Conservation (phyloP, 2,329 filamentous ascomycete genomes). For the Diaporthe vexans region DNA sequence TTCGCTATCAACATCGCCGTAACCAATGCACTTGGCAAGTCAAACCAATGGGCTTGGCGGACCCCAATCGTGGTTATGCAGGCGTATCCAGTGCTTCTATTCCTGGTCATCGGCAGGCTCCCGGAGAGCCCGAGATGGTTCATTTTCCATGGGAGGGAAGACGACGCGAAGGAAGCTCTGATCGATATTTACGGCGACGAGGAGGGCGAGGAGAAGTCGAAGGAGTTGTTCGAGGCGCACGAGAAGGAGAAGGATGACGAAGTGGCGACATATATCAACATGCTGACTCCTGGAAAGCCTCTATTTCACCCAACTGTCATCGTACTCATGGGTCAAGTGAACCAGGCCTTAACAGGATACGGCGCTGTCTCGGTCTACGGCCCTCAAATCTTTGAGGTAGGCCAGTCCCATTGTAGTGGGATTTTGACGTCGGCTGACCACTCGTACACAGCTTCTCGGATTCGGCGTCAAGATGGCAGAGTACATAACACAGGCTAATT, state of each 20-base stretch:
- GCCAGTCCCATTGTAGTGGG: not conserved
- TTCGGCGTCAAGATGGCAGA: conserved; percentile 66
- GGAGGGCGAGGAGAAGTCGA: conserved; percentile 45
- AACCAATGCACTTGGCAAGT: conserved; percentile 67
- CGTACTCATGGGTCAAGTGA: conserved; percentile 74
- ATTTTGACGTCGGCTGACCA: not conserved
- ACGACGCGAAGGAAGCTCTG: conserved; percentile 65
- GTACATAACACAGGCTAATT: conserved; percentile 71
- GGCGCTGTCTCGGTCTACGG: conserved; percentile 74
- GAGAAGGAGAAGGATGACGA: conserved; percentile 61
- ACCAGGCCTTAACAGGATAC: conserved; percentile 71
- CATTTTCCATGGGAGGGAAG: conserved; percentile 62
- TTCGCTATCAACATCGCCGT: conserved; percentile 71
- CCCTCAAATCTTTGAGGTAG: conserved; percentile 69
- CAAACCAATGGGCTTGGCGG: conserved; percentile 73
- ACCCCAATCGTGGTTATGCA: conserved; percentile 74
- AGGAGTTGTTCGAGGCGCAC: conserved; percentile 64
- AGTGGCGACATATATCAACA: conserved; percentile 66
- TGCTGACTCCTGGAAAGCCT: conserved; percentile 66
- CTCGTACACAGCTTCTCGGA: conserved; percentile 62
- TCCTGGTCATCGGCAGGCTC: conserved; percentile 65
- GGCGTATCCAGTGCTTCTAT: conserved; percentile 66
- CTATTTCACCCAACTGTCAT: conserved; percentile 74
- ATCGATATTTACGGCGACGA: conserved; percentile 64
- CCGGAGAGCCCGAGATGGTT: conserved; percentile 72